Conservation (phyloP, 495 filamentous ascomycete species). For the Neurospora sublineolata region DNA sequence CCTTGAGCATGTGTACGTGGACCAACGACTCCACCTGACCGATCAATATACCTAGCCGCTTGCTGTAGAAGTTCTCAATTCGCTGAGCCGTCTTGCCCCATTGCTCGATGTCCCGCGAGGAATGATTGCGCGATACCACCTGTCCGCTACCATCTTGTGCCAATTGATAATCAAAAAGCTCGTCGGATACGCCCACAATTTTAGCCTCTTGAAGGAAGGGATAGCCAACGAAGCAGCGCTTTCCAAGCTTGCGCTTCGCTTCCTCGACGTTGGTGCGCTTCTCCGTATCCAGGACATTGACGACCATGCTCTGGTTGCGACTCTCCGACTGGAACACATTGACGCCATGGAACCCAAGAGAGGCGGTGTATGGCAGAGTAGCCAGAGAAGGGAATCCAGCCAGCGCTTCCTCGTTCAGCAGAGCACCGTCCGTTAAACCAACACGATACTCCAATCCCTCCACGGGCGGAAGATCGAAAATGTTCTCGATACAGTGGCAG, state of each 20-base stretch:
- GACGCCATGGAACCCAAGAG: constrained; percentile 79
- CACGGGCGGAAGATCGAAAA: constrained; percentile 85
- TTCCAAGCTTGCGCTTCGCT: constrained; percentile 69
- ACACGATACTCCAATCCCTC: constrained; percentile 80
- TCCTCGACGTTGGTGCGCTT: constrained; percentile 53
- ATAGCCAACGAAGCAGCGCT: constrained; percentile 85
- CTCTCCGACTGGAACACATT: constrained; percentile 96
- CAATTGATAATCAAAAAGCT: constrained; percentile 80
- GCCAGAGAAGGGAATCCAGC: constrained; percentile 90
- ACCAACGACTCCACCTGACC: constrained; percentile 80
- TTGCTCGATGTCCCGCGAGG: constrained; percentile 64
- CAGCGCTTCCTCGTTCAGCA: constrained; percentile 66
- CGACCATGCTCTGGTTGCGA: constrained; percentile 90
- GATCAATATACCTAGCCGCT: constrained; percentile 77
- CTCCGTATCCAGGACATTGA: constrained; percentile 69
- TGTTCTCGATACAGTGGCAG: constrained; percentile 87
- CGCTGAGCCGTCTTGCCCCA: constrained; percentile 74
- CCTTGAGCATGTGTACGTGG: constrained; percentile 85
- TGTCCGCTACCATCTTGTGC: constrained; percentile 45
- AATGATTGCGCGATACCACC: constrained; percentile 55
- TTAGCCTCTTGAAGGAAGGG: constrained; percentile 93
- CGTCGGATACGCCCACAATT: constrained; percentile 79
- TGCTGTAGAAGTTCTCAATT: constrained; percentile 80
- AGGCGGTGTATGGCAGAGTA: constrained; percentile 66
- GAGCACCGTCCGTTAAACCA: constrained; percentile 78